Evolutionary conservation across 352 stramenopile genomes (phyloP), one percentile per base, ranked within the genome.

Genomic region (Phytophthora megakarya): DNA sequence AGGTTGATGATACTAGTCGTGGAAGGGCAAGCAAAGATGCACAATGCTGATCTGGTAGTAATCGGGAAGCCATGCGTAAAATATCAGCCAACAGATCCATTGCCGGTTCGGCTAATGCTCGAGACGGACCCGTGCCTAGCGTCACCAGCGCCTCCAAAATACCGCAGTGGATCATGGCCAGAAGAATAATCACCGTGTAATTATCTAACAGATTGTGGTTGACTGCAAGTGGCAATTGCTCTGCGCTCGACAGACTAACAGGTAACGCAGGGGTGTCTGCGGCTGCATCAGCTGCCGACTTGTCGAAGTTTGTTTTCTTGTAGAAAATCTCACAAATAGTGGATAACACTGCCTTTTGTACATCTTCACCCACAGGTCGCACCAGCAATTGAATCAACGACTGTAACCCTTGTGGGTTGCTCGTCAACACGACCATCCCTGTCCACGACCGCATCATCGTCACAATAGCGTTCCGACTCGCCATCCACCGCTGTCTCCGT

Each of bases 391-490:
- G 88, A 49, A 95, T 84, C 11, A 97, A 70, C 39, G 89, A 93
- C 51, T 92, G 81, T 10, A 97, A 65, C 12, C 89, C 89, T 67
- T 96, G 87, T 18, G 88, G 89, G 57, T 97, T 95, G 15, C 86
- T 94, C 13, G 85, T 94, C 13, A 97, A 60, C 21, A 95, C 78
- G 11, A 96, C 81, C 43, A 96, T 91, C 37, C 88, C 88, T 44
- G 89, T 96, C 89, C 89, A 97, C 16, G 89, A 95, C 0, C 88
- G 86, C 86, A 97, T 95, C 83, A 97, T 92, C 9, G 84, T 93
- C 28, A 97, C 86, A 26, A 97, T 89, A 13, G 89, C 88, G 33
- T 95, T 96, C 3, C 88, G 85, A 78, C 88, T 96, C 16, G 89
- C 88, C 75, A 93, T 96, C 89, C 89, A 96, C 2, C 86, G 85